These are phyloP conservation scores for Selaginella moellendorffii DNA, from an alignment of 75 land plant genomes.

Conservation along the genomic window DNA sequence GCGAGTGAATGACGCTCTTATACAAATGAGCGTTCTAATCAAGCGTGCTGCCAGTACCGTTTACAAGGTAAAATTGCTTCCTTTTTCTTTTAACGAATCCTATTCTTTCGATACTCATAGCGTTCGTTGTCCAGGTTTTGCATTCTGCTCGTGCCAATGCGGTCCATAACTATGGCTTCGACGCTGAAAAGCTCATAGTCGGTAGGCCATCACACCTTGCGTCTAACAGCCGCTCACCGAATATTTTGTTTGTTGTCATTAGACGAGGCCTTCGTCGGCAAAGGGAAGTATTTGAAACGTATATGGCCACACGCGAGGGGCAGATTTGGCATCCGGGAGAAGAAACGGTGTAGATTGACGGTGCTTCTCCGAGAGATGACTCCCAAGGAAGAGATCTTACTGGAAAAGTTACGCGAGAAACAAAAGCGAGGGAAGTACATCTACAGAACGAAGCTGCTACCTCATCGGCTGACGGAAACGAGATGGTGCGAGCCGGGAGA, in stretches of 20 bases:
- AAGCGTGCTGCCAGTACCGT: conserved; percentile 92
- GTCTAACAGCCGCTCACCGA: not conserved
- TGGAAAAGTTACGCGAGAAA: not conserved
- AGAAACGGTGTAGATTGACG: conserved; percentile 50
- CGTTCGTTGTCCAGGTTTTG: conserved; percentile 38
- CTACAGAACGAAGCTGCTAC: not conserved
- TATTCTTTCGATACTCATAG: not conserved
- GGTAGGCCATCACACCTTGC: conserved; percentile 29
- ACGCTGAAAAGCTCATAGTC: conserved; percentile 73
- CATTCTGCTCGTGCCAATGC: conserved; percentile 96
- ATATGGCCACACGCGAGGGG: conserved; percentile 65
- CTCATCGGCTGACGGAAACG: not conserved
- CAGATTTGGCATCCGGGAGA: conserved; percentile 27
- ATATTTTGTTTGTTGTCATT: conserved; percentile 3
- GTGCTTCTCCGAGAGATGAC: conserved; percentile 75
- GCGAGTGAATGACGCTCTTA: conserved; percentile 92
- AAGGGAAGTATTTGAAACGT: conserved; percentile 62
- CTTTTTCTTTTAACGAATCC: too few species aligned
- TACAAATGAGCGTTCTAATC: conserved; percentile 61
- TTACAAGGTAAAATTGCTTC: conserved; percentile 64
- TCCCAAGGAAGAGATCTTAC: conserved; percentile 43
- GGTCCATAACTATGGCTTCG: conserved; percentile 72
- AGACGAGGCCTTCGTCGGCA: conserved; percentile 98
- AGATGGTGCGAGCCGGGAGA: not conserved
- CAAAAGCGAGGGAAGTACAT: not conserved